Evolutionary conservation across 106 monocot species (phyloP).

Genomic region (Agapanthus africanus): DNA sequence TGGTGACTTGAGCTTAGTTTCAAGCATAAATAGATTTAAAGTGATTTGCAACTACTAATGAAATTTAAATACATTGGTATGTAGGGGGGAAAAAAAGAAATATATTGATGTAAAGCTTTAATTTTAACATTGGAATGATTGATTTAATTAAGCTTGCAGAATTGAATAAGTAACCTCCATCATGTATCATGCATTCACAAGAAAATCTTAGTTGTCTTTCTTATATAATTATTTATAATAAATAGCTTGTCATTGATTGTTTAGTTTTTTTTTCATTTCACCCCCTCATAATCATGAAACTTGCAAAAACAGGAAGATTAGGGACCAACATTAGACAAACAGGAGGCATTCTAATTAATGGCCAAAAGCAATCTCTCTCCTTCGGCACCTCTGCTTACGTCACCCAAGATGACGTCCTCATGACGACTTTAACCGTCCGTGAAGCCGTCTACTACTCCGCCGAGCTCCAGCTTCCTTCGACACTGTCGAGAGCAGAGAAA

Average conservation of each 20-base stretch:
- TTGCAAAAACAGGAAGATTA: slow-evolving; percentile 23
- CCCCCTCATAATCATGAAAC: too few species aligned
- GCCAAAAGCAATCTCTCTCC: slow-evolving; percentile 16
- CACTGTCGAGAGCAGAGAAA: slow-evolving; percentile 5
- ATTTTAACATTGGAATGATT: neutral
- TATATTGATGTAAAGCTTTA: neutral
- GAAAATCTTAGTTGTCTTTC: neutral
- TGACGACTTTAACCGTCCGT: slow-evolving; percentile 18
- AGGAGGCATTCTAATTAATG: slow-evolving; percentile 25
- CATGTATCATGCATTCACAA: neutral
- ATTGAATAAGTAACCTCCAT: neutral
- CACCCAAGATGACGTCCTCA: slow-evolving; percentile 18
- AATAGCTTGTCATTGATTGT: neutral
- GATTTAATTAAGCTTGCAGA: neutral
- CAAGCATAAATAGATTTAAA: neutral
- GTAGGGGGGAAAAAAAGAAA: neutral
- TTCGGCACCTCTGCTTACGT: slow-evolving; percentile 33
- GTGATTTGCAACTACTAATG: neutral
- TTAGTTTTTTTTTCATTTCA: neutral
- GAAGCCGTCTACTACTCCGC: slow-evolving; percentile 20
- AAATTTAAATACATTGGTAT: neutral
- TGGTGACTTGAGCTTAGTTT: neutral
- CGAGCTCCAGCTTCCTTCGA: slow-evolving; percentile 13
- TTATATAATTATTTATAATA: neutral
- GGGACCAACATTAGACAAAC: slow-evolving; percentile 10